Evolutionary conservation across 2,329 filamentous ascomycete species (phyloP), one percentile per base, ranked within the genome.

Genomic region (Penicillium sp.): DNA sequence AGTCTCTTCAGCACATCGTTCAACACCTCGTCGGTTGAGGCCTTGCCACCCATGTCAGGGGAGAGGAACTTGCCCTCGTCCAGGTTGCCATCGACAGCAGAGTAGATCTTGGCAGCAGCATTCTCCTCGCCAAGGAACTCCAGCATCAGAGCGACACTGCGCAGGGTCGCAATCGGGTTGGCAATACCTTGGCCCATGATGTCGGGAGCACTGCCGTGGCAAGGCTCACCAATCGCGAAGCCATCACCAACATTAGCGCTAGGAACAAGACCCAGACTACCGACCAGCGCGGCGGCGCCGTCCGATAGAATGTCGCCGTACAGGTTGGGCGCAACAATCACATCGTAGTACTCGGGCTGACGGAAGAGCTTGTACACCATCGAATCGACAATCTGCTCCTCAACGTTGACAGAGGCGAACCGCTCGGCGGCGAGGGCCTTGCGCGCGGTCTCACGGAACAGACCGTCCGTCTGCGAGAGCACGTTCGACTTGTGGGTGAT

Each of bases 291-390:
- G 16, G 92, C 92, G 34, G 92, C 90, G 50, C 88, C 90, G 65
- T 98, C 92, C 2, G 88, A 95, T 26, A 98, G 75, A 52, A 98
- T 92, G 67, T 98, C 92, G 52, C 92, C 92, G 70, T 98, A 96
- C 45, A 98, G 77, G 71, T 96, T 96, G 35, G 90, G 92, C 6
- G 90, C 92, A 31, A 98, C 92, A 54, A 98, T 94, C 51, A 96
- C 90, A 65, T 98, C 92, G 79, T 96, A 98, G 60, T 83, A 84
- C 59, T 83, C 77, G 29, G 92, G 92, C 69, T 96, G 87, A 46
- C 90, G 86, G 80, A 96, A 96, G 40, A 98, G 84, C 75, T 96
- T 96, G 79, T 96, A 96, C 41, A 96, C 88, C 92, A 98, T 98
- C 45, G 84, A 90, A 70, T 98, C 92, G 47, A 98, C 90, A 54